phyloP scores from a whole-genome alignment of 2,329 filamentous ascomycete species.

The Aspergillus costaricaensis region DNA sequence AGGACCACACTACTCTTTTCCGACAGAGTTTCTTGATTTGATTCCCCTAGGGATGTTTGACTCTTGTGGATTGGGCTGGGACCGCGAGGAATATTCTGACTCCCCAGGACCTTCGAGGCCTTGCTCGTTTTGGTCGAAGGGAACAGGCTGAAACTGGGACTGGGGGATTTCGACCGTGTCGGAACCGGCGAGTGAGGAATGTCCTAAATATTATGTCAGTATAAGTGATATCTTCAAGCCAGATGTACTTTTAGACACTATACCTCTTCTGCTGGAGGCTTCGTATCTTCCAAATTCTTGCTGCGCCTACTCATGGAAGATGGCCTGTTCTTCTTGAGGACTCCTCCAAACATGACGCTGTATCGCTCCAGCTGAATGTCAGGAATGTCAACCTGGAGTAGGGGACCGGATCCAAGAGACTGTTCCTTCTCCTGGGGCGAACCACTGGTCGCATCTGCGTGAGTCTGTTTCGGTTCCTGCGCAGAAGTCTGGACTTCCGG shows the following conservation, averaged over 20 bases:
- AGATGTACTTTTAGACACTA: slow-evolving; percentile 4
- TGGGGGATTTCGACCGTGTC: slow-evolving; percentile 35
- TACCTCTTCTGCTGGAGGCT: slow-evolving; percentile 52
- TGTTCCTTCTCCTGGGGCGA: slow-evolving; percentile 10
- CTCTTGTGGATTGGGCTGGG: slow-evolving; percentile 29
- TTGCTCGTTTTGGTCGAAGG: slow-evolving; percentile 37
- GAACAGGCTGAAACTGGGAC: slow-evolving; percentile 43
- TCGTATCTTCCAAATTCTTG: slow-evolving; percentile 51
- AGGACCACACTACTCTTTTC: slow-evolving; percentile 11
- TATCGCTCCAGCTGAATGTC: slow-evolving; percentile 81
- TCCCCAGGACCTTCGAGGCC: slow-evolving; percentile 32
- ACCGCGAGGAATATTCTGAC: slow-evolving; percentile 32
- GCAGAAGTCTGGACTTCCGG: slow-evolving; percentile 20
- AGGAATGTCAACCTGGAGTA: slow-evolving; percentile 79
- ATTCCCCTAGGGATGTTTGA: slow-evolving; percentile 22
- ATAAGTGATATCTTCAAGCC: not conserved
- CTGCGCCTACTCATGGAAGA: slow-evolving; percentile 40
- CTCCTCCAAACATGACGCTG: slow-evolving; percentile 85
- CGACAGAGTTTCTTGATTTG: slow-evolving; percentile 17
- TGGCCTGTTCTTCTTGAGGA: slow-evolving; percentile 57
- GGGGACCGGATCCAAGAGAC: slow-evolving; percentile 22
- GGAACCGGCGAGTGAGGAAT: slow-evolving; percentile 25
- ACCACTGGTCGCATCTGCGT: not conserved
- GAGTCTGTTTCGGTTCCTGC: slow-evolving; percentile 25
- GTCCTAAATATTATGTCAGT: slow-evolving; percentile 6